A percentile compares a stretch with the other conserved stretches of the same genome.
Conservation (phyloP, 2,329 filamentous ascomycete species). For the Fusarium guadeloupense region DNA sequence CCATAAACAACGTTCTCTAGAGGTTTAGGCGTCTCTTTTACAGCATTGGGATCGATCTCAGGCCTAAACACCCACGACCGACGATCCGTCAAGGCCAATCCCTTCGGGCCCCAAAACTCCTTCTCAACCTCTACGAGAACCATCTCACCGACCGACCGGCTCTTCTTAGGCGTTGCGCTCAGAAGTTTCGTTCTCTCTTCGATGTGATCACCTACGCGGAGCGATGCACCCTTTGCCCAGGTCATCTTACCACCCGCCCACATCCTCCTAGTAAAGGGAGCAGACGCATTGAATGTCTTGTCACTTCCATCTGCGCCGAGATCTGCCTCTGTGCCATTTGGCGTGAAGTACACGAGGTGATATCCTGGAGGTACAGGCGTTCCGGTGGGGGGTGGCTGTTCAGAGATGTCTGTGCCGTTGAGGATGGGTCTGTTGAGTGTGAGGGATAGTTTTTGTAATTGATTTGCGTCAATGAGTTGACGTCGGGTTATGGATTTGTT, state of each 20-base stretch:
- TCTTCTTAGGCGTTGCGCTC: conserved; percentile 63
- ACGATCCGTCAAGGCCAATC: conserved; percentile 63
- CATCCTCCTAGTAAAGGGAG: conserved; percentile 71
- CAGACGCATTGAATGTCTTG: conserved; percentile 65
- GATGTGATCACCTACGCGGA: conserved; percentile 64
- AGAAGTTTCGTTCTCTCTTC: conserved; percentile 66
- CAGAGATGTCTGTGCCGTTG: conserved; percentile 51
- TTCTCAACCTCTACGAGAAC: conserved; percentile 72
- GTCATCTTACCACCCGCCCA: conserved; percentile 71
- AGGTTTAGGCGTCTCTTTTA: conserved; percentile 28
- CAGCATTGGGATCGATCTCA: conserved; percentile 40
- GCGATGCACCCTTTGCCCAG: conserved; percentile 50
- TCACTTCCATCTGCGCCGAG: conserved; percentile 70
- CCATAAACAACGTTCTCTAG: conserved; percentile 26
- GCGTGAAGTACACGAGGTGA: conserved; percentile 72
- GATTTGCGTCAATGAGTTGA: conserved; percentile 69
- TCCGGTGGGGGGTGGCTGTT: conserved; percentile 50
- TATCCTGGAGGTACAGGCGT: conserved; percentile 67
- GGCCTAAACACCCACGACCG: conserved; percentile 61
- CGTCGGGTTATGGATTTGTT: conserved; percentile 42
- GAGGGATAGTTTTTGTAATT: conserved; percentile 68
- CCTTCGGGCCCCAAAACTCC: conserved; percentile 61
- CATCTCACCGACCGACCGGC: conserved; percentile 67
- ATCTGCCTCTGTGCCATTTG: conserved; percentile 60
- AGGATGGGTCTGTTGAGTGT: conserved; percentile 63